Percentiles rank a stretch among this genome's conserved stretches.
phyloP scores from a whole-genome alignment of 805 yeast genomes.

The Teunomyces atbi region DNA sequence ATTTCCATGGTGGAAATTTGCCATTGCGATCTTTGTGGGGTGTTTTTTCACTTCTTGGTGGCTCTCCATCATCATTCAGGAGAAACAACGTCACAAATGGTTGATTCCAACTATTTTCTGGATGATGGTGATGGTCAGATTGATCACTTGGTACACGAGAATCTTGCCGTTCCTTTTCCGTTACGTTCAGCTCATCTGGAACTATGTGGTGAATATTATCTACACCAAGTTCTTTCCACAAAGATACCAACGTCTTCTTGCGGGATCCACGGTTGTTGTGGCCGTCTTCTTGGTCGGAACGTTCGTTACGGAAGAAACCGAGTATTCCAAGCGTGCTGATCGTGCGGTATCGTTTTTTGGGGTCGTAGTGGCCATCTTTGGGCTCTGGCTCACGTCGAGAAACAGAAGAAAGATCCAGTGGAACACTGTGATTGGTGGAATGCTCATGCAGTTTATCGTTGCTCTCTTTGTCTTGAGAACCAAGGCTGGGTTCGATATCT shows the following conservation, averaged over 20 bases:
- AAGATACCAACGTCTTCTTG: slow-evolving; percentile 35
- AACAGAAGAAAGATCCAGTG: slow-evolving; percentile 48
- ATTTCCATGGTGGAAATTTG: slow-evolving; percentile 13
- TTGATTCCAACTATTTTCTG: slow-evolving; percentile 56
- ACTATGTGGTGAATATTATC: slow-evolving; percentile 28
- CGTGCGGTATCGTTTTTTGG: slow-evolving; percentile 62
- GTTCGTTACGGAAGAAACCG: slow-evolving; percentile 48
- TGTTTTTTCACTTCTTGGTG: slow-evolving; percentile 37
- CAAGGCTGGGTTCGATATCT: slow-evolving; percentile 57
- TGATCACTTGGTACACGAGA: slow-evolving; percentile 50
- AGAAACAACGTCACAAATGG: slow-evolving; percentile 51
- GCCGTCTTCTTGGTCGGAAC: slow-evolving; percentile 54
- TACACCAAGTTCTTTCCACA: slow-evolving; percentile 42
- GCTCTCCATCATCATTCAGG: slow-evolving; percentile 52
- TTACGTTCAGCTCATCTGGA: slow-evolving; percentile 20
- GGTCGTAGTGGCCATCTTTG: slow-evolving; percentile 43
- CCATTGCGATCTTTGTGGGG: slow-evolving; percentile 17
- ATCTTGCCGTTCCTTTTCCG: slow-evolving; percentile 15
- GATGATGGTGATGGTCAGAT: slow-evolving; percentile 48
- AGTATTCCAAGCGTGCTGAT: slow-evolving; percentile 47
- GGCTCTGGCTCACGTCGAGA: slow-evolving; percentile 45
- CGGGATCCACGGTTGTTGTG: slow-evolving; percentile 45
- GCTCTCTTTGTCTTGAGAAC: slow-evolving; percentile 64
- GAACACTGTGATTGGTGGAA: slow-evolving; percentile 60
- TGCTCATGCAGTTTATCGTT: slow-evolving; percentile 57